phyloP scores from a whole-genome alignment of 441 rosid species.

The Arabidopsis lyrata region DNA sequence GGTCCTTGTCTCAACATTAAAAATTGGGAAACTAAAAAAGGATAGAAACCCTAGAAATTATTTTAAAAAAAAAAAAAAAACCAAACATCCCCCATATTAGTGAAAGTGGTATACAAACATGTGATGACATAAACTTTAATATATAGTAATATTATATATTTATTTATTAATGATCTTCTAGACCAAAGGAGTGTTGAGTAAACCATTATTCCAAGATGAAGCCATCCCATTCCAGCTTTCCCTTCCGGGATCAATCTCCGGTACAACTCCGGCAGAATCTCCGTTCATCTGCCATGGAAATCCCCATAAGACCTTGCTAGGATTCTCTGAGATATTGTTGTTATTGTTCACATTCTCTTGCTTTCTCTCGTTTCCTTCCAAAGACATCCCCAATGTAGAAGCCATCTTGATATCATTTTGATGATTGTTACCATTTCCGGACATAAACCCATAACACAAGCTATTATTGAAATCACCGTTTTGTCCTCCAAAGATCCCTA shows the following conservation, averaged over 20 bases:
- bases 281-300: conserved; percentile 85
- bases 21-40: conserved; percentile 37
- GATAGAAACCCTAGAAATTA: conserved; percentile 29
- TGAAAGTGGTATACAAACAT: conserved; percentile 40
- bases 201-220: conserved; percentile 78
- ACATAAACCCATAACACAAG: conserved; percentile 49
- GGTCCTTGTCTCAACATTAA: conserved; percentile 38
- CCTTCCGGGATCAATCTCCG: conserved; percentile 60
- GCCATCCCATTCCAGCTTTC: conserved; percentile 76
- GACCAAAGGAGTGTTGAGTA: conserved; percentile 77
- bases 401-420: conserved; percentile 32
- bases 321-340: conserved; percentile 41
- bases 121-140: conserved; percentile 23
- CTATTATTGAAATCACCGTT: conserved; percentile 39
- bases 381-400: conserved; percentile 23
- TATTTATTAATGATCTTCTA: conserved; percentile 43
- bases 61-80: too few species aligned
- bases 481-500: conserved; percentile 55
- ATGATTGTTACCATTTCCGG: conserved; percentile 39
- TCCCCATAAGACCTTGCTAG: conserved; percentile 60
- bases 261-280: conserved; percentile 43
- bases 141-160: conserved; percentile 24
- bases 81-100: conserved; percentile 40
- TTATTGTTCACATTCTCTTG: conserved; percentile 37
- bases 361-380: conserved; percentile 37